Base-by-base conservation (phyloP, 371 early-diverging fungal species). In the Amoeboaphelidium occidentale region DNA sequence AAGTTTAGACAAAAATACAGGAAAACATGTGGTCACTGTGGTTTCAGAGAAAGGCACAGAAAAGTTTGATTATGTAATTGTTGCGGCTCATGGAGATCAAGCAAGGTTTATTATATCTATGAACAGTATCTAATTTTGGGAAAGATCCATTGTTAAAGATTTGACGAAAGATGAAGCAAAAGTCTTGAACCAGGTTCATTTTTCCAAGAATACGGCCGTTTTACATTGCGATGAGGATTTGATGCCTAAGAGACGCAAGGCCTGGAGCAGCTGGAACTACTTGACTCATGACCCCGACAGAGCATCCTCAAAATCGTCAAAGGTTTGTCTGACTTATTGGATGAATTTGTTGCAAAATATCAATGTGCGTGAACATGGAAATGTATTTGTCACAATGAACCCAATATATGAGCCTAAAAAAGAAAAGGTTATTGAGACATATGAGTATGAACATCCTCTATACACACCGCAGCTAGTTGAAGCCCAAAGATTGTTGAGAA, bases 211-310 rank as follows among this genome's bases (percentile, higher is more conserved):
- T 57, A 50, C 56, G 1, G 66, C 69, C 1, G 60, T 68, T 23
- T 53, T 76, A 48, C 76, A 76, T 47, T 45, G 63, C 1, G 67
- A 70, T 44, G 28, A 53, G 17, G 43, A 64, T 60, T 57, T 74
- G 14, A 76, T 74, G 76, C 76, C 76, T 1, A 60, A 50, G 22
- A 47, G 58, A 23, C 53, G 58, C n/a, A 45, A 43, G 12, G 62
- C 65, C 6, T 73, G 72, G 69, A 55, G 66, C 6, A 48, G 60
- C 42, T 74, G 76, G 74, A 76, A 74, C 57, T 74, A 76, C 49
- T 45, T 76, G 21, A 66, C 66, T 13, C 50, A 42, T 23, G 49
- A 62, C 17, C 24, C 49, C 10, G 48, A 43, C 45, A 56, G 51
- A 27, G 51, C 42, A 3, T 45, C 49, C 25, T 50, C 51, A 1